These are phyloP conservation scores for Aureobasidium subglaciale DNA, from an alignment of 2,329 filamentous ascomycete species.

Conservation along the genomic window DNA sequence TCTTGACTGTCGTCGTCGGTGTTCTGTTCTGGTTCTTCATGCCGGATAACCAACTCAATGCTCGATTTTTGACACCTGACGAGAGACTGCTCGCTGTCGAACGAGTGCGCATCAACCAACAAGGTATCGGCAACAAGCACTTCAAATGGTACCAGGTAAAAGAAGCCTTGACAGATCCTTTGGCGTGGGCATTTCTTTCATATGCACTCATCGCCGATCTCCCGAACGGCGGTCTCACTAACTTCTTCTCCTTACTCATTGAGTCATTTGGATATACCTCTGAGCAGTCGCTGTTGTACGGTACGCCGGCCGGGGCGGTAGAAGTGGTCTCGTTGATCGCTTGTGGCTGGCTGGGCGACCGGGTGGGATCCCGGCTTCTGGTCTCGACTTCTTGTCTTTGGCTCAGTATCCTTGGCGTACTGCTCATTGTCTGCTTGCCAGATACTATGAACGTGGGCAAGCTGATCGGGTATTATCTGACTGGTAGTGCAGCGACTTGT, in stretches of 20 bases:
- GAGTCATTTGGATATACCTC: slow-evolving; percentile 57
- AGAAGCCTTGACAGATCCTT: slow-evolving; percentile 51
- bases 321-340: slow-evolving; percentile 53
- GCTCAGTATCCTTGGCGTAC: slow-evolving; percentile 50
- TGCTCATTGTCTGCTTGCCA: slow-evolving; percentile 57
- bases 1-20: slow-evolving; percentile 36
- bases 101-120: slow-evolving; percentile 65
- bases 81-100: slow-evolving; percentile 64
- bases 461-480: slow-evolving; percentile 61
- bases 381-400: slow-evolving; percentile 48
- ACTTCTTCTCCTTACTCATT: slow-evolving; percentile 57
- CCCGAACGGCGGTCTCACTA: slow-evolving; percentile 51
- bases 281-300: slow-evolving; percentile 56
- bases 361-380: slow-evolving; percentile 50
- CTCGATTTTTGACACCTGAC: slow-evolving; percentile 55
- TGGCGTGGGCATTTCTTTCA: slow-evolving; percentile 54
- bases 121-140: slow-evolving; percentile 63
- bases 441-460: slow-evolving; percentile 50
- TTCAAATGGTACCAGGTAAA: slow-evolving; percentile 61
- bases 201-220: slow-evolving; percentile 50
- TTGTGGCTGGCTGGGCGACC: slow-evolving; percentile 51
- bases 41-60: slow-evolving; percentile 55
- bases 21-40: slow-evolving; percentile 39
- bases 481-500: slow-evolving; percentile 51
- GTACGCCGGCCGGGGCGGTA: slow-evolving; percentile 57